phyloP scores from a whole-genome alignment of 805 yeast genomes.

The Yarrowia deformans region DNA sequence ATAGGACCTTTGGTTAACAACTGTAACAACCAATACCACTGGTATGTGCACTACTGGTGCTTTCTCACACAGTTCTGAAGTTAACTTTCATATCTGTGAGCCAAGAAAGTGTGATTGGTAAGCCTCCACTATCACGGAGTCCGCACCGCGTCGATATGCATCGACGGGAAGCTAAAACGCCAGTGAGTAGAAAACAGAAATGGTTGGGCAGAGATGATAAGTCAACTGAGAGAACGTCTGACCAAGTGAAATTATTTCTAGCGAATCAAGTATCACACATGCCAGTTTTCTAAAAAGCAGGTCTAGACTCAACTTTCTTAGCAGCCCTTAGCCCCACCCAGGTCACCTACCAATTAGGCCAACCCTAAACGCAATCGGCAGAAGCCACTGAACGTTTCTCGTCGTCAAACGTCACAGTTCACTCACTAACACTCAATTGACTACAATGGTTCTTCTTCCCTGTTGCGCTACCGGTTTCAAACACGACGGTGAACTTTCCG shows the following conservation, averaged over 20 bases:
- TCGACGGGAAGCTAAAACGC: neutral
- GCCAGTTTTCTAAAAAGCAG: neutral
- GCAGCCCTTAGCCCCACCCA: neutral
- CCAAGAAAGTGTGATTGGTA: constrained; percentile 7
- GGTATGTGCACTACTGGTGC: too few species aligned
- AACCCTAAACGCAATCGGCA: constrained; percentile 24
- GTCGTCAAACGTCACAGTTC: neutral
- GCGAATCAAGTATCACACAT: too few species aligned
- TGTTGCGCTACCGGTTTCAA: constrained; percentile 38
- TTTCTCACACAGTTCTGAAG: neutral
- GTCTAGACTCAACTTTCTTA: too few species aligned
- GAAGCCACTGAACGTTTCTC: constrained; percentile 18
- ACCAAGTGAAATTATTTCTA: too few species aligned
- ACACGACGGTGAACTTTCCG: constrained; percentile 47
- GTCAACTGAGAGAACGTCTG: neutral
- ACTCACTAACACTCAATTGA: neutral
- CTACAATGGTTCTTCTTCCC: constrained; percentile 34
- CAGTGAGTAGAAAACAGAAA: neutral
- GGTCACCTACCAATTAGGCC: constrained; percentile 1
- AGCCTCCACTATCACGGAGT: constrained; percentile 2
- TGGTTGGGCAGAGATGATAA: constrained; percentile 4
- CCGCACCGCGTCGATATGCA: constrained; percentile 14
- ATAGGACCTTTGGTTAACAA: too few species aligned
- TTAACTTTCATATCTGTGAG: constrained; percentile 1
- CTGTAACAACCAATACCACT: too few species aligned